Conservation (phyloP, 805 yeast species). For the Wickerhamiella dianesei region DNA sequence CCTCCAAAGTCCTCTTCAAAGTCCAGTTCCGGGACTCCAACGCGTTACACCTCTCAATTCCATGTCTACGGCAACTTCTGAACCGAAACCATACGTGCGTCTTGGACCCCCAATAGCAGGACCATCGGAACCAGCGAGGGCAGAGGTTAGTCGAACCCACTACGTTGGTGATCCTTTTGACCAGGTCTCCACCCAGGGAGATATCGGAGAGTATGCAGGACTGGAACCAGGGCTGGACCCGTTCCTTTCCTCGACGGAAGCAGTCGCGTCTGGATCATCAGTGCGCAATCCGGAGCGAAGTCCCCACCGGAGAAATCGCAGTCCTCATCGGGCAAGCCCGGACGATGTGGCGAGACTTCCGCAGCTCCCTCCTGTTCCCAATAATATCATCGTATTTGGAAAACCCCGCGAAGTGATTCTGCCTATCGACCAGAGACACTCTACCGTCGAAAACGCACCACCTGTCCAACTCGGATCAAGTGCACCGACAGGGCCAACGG, state of each 20-base stretch:
- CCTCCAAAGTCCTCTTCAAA: background rate
- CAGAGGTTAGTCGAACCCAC: too few species aligned
- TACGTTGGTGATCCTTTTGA: too few species aligned
- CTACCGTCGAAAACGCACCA: too few species aligned
- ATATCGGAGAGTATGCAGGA: background rate
- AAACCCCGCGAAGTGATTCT: background rate
- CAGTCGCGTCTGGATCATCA: background rate
- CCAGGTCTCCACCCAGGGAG: too few species aligned
- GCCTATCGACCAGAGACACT: too few species aligned
- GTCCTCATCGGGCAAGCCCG: background rate
- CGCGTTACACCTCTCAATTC: background rate
- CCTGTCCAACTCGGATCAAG: too few species aligned
- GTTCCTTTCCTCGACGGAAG: background rate
- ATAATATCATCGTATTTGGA: background rate
- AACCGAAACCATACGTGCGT: background rate
- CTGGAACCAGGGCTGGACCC: background rate
- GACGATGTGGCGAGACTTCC: background rate
- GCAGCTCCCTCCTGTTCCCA: background rate
- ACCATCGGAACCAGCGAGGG: too few species aligned
- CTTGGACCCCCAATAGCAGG: background rate
- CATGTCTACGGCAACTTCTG: background rate
- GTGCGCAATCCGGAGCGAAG: background rate
- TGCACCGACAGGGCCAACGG: too few species aligned
- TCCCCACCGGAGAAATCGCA: background rate
- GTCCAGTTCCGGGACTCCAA: background rate